A percentile compares a stretch with the other conserved stretches of the same genome.
Conservation (phyloP, 495 filamentous ascomycete species). For the Neurospora tetraspora region DNA sequence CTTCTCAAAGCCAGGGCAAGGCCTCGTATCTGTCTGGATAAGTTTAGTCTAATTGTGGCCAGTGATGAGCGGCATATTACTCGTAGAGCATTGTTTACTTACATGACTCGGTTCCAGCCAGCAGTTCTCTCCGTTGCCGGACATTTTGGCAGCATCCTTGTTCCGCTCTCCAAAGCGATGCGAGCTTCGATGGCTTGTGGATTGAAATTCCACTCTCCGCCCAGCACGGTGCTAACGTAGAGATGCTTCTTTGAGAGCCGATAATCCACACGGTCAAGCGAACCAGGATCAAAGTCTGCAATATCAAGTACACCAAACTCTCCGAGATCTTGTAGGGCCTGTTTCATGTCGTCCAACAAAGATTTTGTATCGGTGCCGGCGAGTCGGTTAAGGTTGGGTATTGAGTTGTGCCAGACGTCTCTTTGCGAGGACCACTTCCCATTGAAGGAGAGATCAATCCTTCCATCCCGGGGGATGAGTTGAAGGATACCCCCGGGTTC, state of each 20-base stretch:
- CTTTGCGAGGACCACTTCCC: not conserved
- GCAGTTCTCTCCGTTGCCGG: not conserved
- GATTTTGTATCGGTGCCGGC: not conserved
- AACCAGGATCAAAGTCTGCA: not conserved
- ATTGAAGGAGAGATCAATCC: not conserved
- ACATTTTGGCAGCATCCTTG: not conserved
- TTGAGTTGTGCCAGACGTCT: not conserved
- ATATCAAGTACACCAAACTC: not conserved
- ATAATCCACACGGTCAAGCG: not conserved
- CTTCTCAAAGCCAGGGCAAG: not conserved
- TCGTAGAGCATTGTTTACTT: not conserved
- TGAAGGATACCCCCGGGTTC: not conserved
- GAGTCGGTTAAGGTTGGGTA: not conserved
- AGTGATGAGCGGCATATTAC: not conserved
- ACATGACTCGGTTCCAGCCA: not conserved
- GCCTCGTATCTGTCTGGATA: not conserved
- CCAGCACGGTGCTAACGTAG: not conserved
- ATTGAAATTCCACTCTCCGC: too few species aligned
- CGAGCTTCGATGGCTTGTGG: too few species aligned
- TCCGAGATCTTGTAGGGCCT: not conserved
- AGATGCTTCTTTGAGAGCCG: not conserved
- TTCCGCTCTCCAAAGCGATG: accelerated
- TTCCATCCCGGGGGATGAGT: not conserved
- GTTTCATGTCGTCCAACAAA: not conserved
- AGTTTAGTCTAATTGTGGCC: not conserved